Base-by-base conservation (phyloP, 768 basidiomycete genomes). In the Phylloporus rhodoxanthus region DNA sequence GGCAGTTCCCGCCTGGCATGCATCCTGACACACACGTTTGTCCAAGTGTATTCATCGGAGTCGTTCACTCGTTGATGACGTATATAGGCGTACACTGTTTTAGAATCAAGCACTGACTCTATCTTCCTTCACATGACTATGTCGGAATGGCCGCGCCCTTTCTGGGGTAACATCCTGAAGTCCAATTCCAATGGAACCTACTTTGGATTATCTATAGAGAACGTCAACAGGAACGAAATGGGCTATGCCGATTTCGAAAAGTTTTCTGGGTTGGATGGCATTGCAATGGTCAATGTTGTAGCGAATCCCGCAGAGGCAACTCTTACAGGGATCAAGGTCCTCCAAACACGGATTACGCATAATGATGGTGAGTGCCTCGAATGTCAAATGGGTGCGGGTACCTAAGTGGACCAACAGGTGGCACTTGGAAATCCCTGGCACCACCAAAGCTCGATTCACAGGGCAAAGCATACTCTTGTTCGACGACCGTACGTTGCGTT, bases 141-240 rank as follows among this genome's bases (percentile, higher is more conserved):
- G 74, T 90, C 89, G 17, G 82, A 88, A 51, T 70, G 75, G 14
- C 76, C 79, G 0, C 75, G 72, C 19, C 88, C 85, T 2, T 87
- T 75, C 63, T 98, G 88, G 85, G 96, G 96, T 30, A 87, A 80
- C 61, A 85, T 98, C 57, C 78, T 92, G 52, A 95, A 95, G 68
- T 96, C 94, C 25, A 98, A 99, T 68, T 97, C 88, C 26, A 99
- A 99, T 59, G 96, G 96, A 32, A 99, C 96, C 0, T 97, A 96
- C 73, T 99, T 92, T 64, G 85, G 88, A 19, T 65, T 93, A 10
- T 90, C 93, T 1, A 61, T 89, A 33, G 86, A 90, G 57, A 77
- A 92, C 58, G 96, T 89, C 48, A 98, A 98, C 66, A 80, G 96
- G n/a, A 85, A 99, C 63, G 71, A 80, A 0, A 63, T 71, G 0